Base-by-base conservation (phyloP, 2,329 filamentous ascomycete genomes). In the Exophiala sideris region DNA sequence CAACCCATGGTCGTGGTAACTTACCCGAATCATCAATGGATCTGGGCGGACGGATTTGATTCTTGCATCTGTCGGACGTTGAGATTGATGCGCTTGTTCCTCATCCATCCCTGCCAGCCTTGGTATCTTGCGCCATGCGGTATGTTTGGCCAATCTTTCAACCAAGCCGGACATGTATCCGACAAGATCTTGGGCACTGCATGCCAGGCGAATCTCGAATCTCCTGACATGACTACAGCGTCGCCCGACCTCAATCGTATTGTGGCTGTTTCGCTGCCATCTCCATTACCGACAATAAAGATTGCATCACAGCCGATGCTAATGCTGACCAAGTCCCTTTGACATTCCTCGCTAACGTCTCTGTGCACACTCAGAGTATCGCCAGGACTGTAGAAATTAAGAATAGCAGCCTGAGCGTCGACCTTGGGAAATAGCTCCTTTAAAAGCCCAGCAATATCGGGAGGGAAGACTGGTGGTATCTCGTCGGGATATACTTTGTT, bases 351-450 rank as follows among this genome's bases (percentile, higher is more conserved):
- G 60, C 90, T 95, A 39, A 97, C 91, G 67, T 99, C 94, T 9
- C 94, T 85, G 73, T 97, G 94, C 70, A 96, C 82, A 74, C 89
- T 92, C 69, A 97, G 84, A 1, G 88, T 95, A 67, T 97, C 92
- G 16, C 89, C 89, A 0, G 94, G 89, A 0, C 85, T 88, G 72
- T 97, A 97, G 47, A 97, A 79, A 69, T 97, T 97, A 62, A 96
- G 83, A 60, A 97, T 97, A 35, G 94, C 92, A 1, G 94, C 91
- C 72, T 97, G 86, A 0, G 92, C 84, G 48, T 80, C 76, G 11
- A 91, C 94, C 9, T 83, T 78, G 0, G 90, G 88, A 62, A 96
- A 97, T 0, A 94, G 70, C 0, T 72, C 72, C 51, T 83, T 77
- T 1, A 96, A 73, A 6, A 96, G 80, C 1, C 67, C 69, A 3